Base-by-base conservation (phyloP, 1,284 basidiomycete species). In the Boletus calvinii region DNA sequence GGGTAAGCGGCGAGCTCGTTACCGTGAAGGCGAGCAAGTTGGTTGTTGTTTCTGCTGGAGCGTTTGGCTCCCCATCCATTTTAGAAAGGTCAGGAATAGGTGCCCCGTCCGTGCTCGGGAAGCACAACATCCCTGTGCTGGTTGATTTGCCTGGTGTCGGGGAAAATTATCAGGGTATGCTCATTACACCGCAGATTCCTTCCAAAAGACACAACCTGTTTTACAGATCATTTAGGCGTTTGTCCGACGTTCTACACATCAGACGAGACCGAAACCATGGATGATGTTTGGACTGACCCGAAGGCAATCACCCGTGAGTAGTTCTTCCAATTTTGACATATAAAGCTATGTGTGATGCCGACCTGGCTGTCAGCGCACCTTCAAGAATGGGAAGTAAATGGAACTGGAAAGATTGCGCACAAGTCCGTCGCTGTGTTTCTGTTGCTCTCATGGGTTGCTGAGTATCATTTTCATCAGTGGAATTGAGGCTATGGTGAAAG, bases 111-210 rank as follows among this genome's bases (percentile, higher is more conserved):
- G 57, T 81, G 7, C 64, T 85, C 11, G 59, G 72, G 36, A 68
- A 72, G 45, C 61, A 71, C 38, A 73, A 72, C 2, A 64, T 85
- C 22, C 35, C 58, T 13, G 64, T 69, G 13, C 24, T 76, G 1
- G 57, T 82, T 6, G 74, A 83, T 39, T 66, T 84, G 6, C 77
- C 77, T 6, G 81, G 81, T 4, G 83, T 85, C 0, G 84, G 84
- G 7, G 76, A 80, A 56, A 70, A 76, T 22, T 80, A 78, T 52
- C 73, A 77, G 63, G 81, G 81, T 77, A 50, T 13, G 47, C 41
- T 22, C 12, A 0, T 3, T 20, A 7, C 2, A 7, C 12, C 0
- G 1, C 9, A 5, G 0, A 18, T 0, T 24, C 6, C 13, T 22
- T 34, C 13, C 20, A 5, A 11, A 32, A 13, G 12, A 22, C 6